phyloP scores from a whole-genome alignment of 2,329 filamentous ascomycete genomes.

The Salinomyces thailandicus region DNA sequence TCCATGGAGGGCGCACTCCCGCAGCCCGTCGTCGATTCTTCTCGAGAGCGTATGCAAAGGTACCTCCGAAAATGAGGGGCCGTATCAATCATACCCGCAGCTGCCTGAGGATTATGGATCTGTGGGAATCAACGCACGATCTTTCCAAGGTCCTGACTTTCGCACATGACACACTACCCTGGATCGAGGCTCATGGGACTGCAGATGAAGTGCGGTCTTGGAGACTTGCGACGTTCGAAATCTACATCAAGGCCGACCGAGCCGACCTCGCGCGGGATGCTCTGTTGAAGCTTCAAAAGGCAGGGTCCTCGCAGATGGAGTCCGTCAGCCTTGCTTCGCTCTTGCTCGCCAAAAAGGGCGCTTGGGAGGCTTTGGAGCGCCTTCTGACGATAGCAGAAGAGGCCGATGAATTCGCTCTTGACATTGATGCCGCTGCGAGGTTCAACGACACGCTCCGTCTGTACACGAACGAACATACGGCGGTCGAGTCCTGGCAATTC shows the following conservation, averaged over 20 bases:
- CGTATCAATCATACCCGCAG: background rate
- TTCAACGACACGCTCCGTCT: slow-evolving; percentile 14
- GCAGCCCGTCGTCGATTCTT: background rate
- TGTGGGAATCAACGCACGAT: slow-evolving; percentile 4
- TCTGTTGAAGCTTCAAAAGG: background rate
- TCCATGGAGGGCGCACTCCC: background rate
- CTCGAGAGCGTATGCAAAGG: background rate
- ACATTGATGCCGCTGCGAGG: slow-evolving; percentile 1
- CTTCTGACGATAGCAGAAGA: slow-evolving; percentile 5
- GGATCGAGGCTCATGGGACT: background rate
- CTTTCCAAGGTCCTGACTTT: background rate
- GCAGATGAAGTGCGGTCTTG: background rate
- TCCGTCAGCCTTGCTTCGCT: slow-evolving; percentile 3
- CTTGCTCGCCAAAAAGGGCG: slow-evolving; percentile 6
- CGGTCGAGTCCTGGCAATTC: slow-evolving; percentile 19
- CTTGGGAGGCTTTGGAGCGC: slow-evolving; percentile 8
- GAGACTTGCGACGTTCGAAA: slow-evolving; percentile 1
- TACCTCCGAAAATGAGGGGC: background rate
- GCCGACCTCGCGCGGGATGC: background rate
- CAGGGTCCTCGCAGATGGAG: background rate
- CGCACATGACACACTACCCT: background rate
- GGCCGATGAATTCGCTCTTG: background rate
- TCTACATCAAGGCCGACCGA: slow-evolving; percentile 1
- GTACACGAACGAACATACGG: slow-evolving; percentile 12
- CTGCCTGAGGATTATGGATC: background rate